Conservation (phyloP, 1,139 yeast species). For the Candida smagusa region DNA sequence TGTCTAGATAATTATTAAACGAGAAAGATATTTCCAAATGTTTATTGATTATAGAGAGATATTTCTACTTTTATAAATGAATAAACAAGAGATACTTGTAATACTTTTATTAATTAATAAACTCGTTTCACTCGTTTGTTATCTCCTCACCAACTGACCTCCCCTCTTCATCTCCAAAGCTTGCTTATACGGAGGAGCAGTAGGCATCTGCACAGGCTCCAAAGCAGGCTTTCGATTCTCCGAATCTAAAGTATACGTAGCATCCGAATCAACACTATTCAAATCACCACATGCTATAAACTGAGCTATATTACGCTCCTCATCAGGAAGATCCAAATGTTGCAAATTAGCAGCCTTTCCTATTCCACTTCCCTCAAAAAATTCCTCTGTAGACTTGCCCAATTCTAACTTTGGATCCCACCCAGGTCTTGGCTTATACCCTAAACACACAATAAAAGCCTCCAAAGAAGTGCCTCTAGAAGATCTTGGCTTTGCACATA, state of each 20-base stretch:
- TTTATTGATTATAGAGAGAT: no score
- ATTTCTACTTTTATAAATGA: no score
- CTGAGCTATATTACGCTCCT: conserved; percentile 74
- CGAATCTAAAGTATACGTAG: conserved; percentile 72
- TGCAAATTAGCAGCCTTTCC: conserved; percentile 50
- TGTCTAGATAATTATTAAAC: no score
- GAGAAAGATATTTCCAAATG: no score
- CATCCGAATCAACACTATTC: conserved; percentile 86
- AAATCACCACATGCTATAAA: conserved; percentile 94
- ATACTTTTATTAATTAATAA: no score
- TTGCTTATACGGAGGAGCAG: conserved; percentile 92
- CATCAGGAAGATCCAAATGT: conserved; percentile 44
- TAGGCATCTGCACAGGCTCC: conserved; percentile 92
- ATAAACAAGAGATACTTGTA: no score
- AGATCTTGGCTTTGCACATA: conserved; percentile 94
- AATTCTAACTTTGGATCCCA: conserved; percentile 71
- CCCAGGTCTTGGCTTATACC: conserved; percentile 74
- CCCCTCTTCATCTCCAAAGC: conserved; percentile 85
- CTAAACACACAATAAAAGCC: conserved; percentile 88
- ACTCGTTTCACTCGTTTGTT: neutral
- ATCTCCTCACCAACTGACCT: conserved; percentile 48
- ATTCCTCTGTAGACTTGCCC: conserved; percentile 71
- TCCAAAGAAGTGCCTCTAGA: conserved; percentile 93
- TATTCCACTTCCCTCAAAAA: conserved; percentile 63
- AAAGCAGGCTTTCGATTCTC: conserved; percentile 44